Percentiles rank a stretch among this genome's conserved stretches.
Conservation (phyloP, 2,329 filamentous ascomycete genomes). For the Arthrobotrys megalospora region DNA sequence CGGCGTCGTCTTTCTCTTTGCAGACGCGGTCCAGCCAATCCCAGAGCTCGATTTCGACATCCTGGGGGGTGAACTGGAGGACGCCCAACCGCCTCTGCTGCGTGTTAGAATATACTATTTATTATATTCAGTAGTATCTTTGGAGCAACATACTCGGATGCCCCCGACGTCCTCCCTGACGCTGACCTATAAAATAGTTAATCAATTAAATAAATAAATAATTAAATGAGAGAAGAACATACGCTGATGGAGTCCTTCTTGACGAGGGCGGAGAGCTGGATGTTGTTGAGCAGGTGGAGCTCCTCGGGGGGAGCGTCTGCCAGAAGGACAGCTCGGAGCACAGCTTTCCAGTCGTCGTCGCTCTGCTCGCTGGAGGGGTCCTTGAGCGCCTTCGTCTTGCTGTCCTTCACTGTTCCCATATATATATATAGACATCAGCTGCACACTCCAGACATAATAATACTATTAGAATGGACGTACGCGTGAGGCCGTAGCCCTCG, state of each 20-base stretch:
- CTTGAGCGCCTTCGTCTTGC: constrained; percentile 52
- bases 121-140: not conserved
- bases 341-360: constrained; percentile 60
- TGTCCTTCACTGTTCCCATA: constrained; percentile 45
- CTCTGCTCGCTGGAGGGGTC: constrained; percentile 47
- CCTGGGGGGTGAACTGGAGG: constrained; percentile 44
- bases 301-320: constrained; percentile 47
- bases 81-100: constrained; percentile 40
- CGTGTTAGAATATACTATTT: constrained; percentile 2
- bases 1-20: constrained; percentile 49
- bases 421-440: not conserved
- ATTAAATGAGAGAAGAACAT: not conserved
- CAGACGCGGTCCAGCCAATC: constrained; percentile 53
- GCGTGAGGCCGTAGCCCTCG: constrained; percentile 49
- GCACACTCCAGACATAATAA: not conserved
- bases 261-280: constrained; percentile 50
- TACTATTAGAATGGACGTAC: constrained; percentile 16
- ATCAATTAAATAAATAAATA: not conserved
- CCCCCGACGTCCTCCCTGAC: constrained; percentile 56
- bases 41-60: constrained; percentile 59
- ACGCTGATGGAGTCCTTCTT: constrained; percentile 53
- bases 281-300: constrained; percentile 33
- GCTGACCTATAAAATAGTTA: constrained; percentile 30
- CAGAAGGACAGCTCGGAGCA: constrained; percentile 51
- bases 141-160: constrained; percentile 26